Evolutionary conservation across 176 grass and related monocot genomes (phyloP), one percentile per base, ranked within the genome.

Genomic region (Paspalum vaginatum): DNA sequence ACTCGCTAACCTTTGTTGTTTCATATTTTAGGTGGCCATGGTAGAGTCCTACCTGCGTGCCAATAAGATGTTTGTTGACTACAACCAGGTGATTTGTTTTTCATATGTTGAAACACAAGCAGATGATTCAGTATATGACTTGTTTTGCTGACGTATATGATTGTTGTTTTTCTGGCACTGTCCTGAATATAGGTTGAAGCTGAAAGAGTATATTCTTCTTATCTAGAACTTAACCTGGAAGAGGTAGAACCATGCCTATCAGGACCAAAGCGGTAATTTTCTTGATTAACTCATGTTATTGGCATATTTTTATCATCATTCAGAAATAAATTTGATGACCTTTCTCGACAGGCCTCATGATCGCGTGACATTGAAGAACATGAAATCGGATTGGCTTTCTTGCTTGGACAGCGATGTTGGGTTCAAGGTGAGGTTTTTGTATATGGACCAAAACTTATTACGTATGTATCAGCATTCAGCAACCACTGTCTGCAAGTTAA

Each of bases 321-420:
- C 26, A 62, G 37, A 40, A 68, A 76, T 91, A 72, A 72, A 81
- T 65, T 50, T 21, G 21, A 65, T 79, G 6, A 26, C 65, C 65
- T 52, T 53, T 54, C 46, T 74, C 47, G 44, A 75, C 81, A 99
- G 96, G 78, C 96, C 96, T 52, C 96, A 99, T 88, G 96, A 99
- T 77, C 91, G 96, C 41, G 96, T 99, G 55, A 89, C 86, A 50
- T 85, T 99, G 55, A 99, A 95, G 87, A 90, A 89, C 82, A 99
- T 99, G 96, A 93, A 99, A 58, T 81, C 75, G 27, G 96, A 99
- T 79, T 99, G 96, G 96, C 88, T 76, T 44, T 93, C 92, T 74
- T 99, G 96, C 86, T 87, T 99, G 64, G 92, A 99, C 85, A 99
- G 55, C 3, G 77, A 99, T 81, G 96, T 99, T 69, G 96, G 96